A percentile compares a stretch with the other conserved stretches of the same genome.
Conservation (phyloP, 2,329 filamentous ascomycete genomes). For the Alternaria triticimaculans region DNA sequence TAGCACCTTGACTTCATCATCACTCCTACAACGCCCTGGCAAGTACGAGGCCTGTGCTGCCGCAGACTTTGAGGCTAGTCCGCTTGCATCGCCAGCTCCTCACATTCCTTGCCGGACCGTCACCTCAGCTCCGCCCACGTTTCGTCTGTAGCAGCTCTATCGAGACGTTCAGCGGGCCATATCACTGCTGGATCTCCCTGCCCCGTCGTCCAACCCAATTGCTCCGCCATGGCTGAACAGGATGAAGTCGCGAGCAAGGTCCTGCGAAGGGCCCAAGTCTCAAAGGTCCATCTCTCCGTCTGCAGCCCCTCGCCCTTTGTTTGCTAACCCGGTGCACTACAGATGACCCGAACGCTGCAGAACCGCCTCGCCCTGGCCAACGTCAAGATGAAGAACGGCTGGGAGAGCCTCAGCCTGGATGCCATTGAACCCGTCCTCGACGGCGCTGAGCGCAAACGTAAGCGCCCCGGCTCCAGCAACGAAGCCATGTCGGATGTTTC, state of each 20-base stretch:
- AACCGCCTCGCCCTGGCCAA: constrained; percentile 94
- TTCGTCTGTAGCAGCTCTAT: constrained; percentile 32
- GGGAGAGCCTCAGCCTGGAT: constrained; percentile 87
- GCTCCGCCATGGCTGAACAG: constrained; percentile 42
- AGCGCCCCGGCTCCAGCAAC: constrained; percentile 68
- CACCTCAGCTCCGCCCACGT: constrained; percentile 39
- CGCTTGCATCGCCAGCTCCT: constrained; percentile 30
- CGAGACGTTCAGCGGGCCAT: constrained; percentile 36
- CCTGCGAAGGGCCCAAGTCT: constrained; percentile 52
- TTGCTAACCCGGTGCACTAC: constrained; percentile 36
- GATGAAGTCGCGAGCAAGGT: constrained; percentile 53
- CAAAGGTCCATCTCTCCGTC: constrained; percentile 44
- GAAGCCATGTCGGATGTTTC: constrained; percentile 87
- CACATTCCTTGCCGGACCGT: constrained; percentile 35
- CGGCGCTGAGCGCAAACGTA: constrained; percentile 73
- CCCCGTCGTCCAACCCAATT: constrained; percentile 5
- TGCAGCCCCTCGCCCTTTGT: constrained; percentile 23
- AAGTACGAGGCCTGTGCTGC: constrained; percentile 36
- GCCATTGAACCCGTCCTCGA: constrained; percentile 84
- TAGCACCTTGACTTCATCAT: constrained; percentile 11
- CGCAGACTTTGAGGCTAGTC: constrained; percentile 30
- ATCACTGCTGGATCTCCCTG: constrained; percentile 15
- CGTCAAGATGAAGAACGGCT: constrained; percentile 96
- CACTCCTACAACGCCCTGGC: constrained; percentile 17
- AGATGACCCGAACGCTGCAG: constrained; percentile 94